Conservation (phyloP, 106 monocot species). For the Iris macrosiphon region DNA sequence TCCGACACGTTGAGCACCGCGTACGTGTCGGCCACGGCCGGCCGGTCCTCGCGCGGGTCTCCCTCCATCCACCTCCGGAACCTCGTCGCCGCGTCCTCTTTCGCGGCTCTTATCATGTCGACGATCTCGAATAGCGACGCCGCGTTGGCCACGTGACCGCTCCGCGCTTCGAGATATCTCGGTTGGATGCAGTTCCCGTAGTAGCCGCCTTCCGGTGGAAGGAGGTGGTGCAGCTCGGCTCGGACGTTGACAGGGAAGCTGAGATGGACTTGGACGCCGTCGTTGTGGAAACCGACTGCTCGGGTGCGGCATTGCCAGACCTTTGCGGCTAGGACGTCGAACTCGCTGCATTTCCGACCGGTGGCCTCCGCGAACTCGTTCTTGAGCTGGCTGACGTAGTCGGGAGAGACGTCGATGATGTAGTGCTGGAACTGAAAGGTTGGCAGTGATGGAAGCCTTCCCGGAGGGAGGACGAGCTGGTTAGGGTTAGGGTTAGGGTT, state of each 20-base stretch:
- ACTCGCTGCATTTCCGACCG: slow-evolving; percentile 8
- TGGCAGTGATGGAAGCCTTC: not conserved
- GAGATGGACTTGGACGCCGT: not conserved
- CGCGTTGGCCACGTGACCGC: slow-evolving; percentile 5
- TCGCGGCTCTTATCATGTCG: slow-evolving; percentile 32
- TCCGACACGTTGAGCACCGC: slow-evolving; percentile 33
- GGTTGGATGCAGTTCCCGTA: slow-evolving; percentile 46
- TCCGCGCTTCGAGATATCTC: slow-evolving; percentile 14
- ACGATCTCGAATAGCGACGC: slow-evolving; percentile 26
- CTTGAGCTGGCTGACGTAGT: not conserved
- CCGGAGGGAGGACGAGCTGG: not conserved
- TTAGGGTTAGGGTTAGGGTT: not conserved
- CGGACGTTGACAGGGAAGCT: slow-evolving; percentile 16
- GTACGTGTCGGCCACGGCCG: slow-evolving; percentile 21
- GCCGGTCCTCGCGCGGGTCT: slow-evolving; percentile 27
- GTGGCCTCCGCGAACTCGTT: slow-evolving; percentile 6
- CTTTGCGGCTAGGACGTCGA: slow-evolving; percentile 19
- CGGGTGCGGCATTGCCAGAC: slow-evolving; percentile 18
- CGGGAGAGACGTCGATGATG: slow-evolving; percentile 8
- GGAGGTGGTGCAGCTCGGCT: not conserved
- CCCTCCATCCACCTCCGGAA: slow-evolving; percentile 29
- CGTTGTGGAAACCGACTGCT: not conserved
- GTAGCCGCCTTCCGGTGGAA: no score
- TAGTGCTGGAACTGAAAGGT: slow-evolving; percentile 1
- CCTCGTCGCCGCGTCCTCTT: slow-evolving; percentile 19